Percentiles rank a stretch among this genome's conserved stretches.
Evolutionary conservation across 805 yeast species (phyloP).

Genomic region (Metschnikowia matae): DNA sequence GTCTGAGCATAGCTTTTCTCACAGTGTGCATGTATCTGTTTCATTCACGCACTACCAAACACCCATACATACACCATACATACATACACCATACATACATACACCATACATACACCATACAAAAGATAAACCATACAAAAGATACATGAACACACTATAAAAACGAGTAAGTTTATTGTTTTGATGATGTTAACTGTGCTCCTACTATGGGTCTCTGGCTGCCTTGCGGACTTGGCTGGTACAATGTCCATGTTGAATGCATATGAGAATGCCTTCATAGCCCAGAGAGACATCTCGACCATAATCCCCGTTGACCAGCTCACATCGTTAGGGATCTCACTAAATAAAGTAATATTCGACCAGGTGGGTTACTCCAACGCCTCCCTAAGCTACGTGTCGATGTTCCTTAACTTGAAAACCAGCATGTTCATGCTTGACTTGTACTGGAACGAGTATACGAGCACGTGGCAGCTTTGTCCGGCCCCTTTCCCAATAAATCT

Average conservation of each 20-base stretch:
- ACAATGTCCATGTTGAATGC: not conserved
- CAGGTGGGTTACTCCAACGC: slow-evolving; percentile 24
- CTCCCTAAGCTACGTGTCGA: slow-evolving; percentile 6
- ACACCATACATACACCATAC: too few species aligned
- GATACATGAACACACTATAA: too few species aligned
- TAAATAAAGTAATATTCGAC: slow-evolving; percentile 27
- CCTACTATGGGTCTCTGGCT: not conserved
- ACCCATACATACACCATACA: too few species aligned
- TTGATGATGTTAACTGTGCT: too few species aligned
- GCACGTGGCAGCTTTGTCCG: slow-evolving; percentile 55
- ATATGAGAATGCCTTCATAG: slow-evolving; percentile 21
- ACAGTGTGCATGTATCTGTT: too few species aligned
- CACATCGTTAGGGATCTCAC: slow-evolving; percentile 29
- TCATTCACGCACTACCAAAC: too few species aligned
- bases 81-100: too few species aligned
- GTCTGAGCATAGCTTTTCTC: too few species aligned
- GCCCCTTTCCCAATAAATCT: slow-evolving; percentile 33
- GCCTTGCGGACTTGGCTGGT: not conserved
- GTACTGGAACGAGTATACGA: slow-evolving; percentile 48
- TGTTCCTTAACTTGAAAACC: slow-evolving; percentile 17
- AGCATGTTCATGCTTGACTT: slow-evolving; percentile 35
- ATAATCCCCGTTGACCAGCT: slow-evolving; percentile 32
- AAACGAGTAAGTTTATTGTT: too few species aligned
- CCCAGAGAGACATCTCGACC: slow-evolving; percentile 35
- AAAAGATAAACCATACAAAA: too few species aligned